phyloP scores from a whole-genome alignment of 148 eudicot genomes.

The Fallopia convolvulus region DNA sequence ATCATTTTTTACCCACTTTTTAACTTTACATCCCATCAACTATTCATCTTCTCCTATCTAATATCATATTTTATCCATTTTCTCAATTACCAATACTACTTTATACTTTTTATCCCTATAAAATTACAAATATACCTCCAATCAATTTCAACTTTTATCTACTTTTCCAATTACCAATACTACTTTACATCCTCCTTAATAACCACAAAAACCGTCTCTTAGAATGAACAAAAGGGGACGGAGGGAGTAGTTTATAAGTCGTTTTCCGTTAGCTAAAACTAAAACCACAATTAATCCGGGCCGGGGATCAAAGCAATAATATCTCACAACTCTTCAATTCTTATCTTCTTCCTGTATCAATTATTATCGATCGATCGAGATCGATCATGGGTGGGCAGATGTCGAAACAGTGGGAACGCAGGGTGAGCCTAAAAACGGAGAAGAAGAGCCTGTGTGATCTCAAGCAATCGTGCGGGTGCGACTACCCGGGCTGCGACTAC shows the following conservation, averaged over 20 bases:
- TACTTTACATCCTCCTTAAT: too few species aligned
- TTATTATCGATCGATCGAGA: background rate
- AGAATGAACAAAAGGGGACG: too few species aligned
- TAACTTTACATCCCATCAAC: too few species aligned
- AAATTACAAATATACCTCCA: too few species aligned
- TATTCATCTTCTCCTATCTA: too few species aligned
- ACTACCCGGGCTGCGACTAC: constrained; percentile 64
- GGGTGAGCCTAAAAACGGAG: constrained; percentile 37
- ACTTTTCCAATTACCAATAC: too few species aligned
- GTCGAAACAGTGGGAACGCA: constrained; percentile 49
- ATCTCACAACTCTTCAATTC: background rate
- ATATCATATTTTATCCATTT: too few species aligned
- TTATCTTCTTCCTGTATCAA: background rate
- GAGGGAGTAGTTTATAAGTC: background rate
- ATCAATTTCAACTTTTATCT: too few species aligned
- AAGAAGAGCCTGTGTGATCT: constrained; percentile 49
- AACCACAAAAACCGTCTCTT: too few species aligned
- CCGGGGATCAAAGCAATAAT: background rate
- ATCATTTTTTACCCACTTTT: too few species aligned
- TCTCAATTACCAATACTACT: too few species aligned
- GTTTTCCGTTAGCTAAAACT: background rate
- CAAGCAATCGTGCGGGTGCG: constrained; percentile 36
- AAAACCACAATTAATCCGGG: background rate
- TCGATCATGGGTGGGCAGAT: constrained; percentile 56
- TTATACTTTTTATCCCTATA: too few species aligned